These are phyloP conservation scores for Xylariaceae sp. DNA, from an alignment of 2,329 filamentous ascomycete genomes.

Conservation along the genomic window DNA sequence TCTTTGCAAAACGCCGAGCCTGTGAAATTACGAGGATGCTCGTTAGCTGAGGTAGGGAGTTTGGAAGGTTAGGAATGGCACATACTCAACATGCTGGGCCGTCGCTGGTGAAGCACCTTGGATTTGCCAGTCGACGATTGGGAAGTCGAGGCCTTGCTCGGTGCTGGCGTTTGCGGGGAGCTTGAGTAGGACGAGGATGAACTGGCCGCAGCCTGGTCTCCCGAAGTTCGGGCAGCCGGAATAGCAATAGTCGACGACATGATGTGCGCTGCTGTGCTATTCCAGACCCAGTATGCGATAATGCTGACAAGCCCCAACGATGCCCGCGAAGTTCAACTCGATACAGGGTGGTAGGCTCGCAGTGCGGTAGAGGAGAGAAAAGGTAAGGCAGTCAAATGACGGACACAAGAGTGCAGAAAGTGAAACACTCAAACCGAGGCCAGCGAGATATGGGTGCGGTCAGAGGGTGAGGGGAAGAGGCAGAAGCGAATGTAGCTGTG, in stretches of 20 bases:
- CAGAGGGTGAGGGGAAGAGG: no score
- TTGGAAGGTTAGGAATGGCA: background rate
- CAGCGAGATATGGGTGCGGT: no score
- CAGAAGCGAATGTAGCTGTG: no score
- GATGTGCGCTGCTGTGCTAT: slow-evolving; percentile 18
- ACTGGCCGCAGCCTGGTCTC: slow-evolving; percentile 31
- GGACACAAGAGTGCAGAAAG: background rate
- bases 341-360: background rate
- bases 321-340: slow-evolving; percentile 2
- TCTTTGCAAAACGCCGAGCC: slow-evolving; percentile 68
- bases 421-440: background rate
- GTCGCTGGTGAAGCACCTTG: slow-evolving; percentile 47
- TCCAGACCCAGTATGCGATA: slow-evolving; percentile 2
- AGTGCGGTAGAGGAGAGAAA: background rate
- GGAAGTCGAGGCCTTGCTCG: slow-evolving; percentile 35
- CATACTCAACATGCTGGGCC: slow-evolving; percentile 60
- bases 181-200: slow-evolving; percentile 56
- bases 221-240: slow-evolving; percentile 41
- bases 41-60: slow-evolving; percentile 6
- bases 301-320: background rate
- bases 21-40: slow-evolving; percentile 31
- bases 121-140: slow-evolving; percentile 34
- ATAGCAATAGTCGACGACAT: slow-evolving; percentile 71
- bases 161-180: slow-evolving; percentile 43
- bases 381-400: background rate